These are phyloP conservation scores for Cyclanthera cordifolia DNA, from an alignment of 306 rosid species.

Conservation along the genomic window DNA sequence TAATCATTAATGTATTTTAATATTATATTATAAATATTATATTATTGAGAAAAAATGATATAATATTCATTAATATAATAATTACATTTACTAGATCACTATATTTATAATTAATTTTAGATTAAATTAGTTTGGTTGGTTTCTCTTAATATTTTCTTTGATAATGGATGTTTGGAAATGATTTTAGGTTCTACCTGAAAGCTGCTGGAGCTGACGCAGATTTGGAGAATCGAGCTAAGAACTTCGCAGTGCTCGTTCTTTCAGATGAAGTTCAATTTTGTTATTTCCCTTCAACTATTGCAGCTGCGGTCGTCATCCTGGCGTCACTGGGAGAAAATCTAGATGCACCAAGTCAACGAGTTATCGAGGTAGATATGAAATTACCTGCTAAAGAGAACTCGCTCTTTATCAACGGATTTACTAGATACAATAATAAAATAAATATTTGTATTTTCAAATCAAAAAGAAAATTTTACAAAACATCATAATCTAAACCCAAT, in stretches of 20 bases:
- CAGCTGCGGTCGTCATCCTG: slow-evolving; percentile 77
- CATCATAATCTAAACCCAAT: neutral
- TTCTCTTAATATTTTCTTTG: neutral
- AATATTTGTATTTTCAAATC: neutral
- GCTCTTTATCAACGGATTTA: neutral
- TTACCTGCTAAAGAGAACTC: neutral
- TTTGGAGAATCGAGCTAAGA: slow-evolving; percentile 59
- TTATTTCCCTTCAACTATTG: slow-evolving; percentile 86
- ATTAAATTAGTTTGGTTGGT: too few species aligned
- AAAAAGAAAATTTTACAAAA: neutral
- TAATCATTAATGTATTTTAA: too few species aligned
- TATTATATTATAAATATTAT: too few species aligned
- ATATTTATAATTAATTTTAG: too few species aligned
- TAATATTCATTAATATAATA: too few species aligned
- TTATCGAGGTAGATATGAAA: slow-evolving; percentile 43
- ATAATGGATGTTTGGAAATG: slow-evolving; percentile 6
- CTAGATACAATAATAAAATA: neutral
- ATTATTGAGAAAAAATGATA: too few species aligned
- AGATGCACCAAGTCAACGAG: slow-evolving; percentile 35
- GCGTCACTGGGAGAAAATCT: slow-evolving; percentile 49
- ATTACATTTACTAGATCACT: too few species aligned
- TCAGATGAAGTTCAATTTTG: slow-evolving; percentile 44
- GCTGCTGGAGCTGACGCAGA: slow-evolving; percentile 55
- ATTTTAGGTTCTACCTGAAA: slow-evolving; percentile 68
- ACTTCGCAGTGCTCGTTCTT: slow-evolving; percentile 52